These are phyloP conservation scores for Quillaja saponaria DNA, from an alignment of 306 rosid species.

Conservation along the genomic window DNA sequence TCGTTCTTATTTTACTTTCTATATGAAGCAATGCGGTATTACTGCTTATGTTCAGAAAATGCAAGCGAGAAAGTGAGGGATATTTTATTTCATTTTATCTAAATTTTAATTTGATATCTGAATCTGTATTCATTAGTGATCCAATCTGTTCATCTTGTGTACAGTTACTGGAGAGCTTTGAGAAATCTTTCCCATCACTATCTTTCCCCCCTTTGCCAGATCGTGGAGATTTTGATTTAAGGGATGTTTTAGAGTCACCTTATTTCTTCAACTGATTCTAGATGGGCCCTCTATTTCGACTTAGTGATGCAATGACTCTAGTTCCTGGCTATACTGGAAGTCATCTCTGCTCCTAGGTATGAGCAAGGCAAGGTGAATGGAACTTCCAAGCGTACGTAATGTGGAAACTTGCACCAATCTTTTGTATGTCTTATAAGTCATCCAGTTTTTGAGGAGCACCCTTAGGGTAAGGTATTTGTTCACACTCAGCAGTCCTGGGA, in stretches of 20 bases:
- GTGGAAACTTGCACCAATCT: conserved; percentile 22
- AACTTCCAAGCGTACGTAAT: conserved; percentile 20
- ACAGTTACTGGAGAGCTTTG: conserved; percentile 76
- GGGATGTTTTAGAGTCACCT: conserved; percentile 75
- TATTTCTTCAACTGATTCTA: conserved; percentile 82
- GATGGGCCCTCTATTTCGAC: conserved; percentile 23
- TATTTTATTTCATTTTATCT: conserved; percentile 8
- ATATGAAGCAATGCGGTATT: no score
- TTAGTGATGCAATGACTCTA: conserved; percentile 25
- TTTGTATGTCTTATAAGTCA: conserved; percentile 29
- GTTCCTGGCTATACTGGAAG: conserved; percentile 27
- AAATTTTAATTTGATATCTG: not conserved
- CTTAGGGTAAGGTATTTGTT: not conserved
- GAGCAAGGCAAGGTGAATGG: conserved; percentile 22
- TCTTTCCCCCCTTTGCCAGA: conserved; percentile 83
- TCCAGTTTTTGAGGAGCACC: conserved; percentile 33
- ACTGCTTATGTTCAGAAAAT: not conserved
- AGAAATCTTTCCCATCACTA: conserved; percentile 66
- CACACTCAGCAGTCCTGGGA: no score
- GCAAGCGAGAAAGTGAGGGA: not conserved
- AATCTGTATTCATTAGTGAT: conserved; percentile 16
- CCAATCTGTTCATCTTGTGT: conserved; percentile 28
- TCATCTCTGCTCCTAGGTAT: conserved; percentile 15
- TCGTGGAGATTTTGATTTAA: conserved; percentile 71
- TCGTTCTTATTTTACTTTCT: no score